Evolutionary conservation across 805 yeast species (phyloP), one percentile per base, ranked within the genome.

Genomic region (Barnettozyma wickerhamii): DNA sequence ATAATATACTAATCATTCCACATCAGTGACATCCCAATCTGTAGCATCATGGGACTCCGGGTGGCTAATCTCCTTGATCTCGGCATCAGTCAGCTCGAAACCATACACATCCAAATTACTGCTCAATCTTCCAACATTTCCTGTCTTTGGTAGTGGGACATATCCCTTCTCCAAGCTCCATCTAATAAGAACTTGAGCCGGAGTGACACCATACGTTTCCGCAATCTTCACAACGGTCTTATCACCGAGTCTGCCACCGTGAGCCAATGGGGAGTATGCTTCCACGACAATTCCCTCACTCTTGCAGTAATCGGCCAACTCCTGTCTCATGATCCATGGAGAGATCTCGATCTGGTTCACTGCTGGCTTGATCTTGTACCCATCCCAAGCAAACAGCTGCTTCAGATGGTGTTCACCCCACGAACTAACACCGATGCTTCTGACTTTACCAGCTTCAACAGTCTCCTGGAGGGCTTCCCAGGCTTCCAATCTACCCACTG

Each of bases 391-490:
- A 34, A 81, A 66, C 33, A 86, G 59, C 55, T 82, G 81, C 42
- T 79, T 73, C n/a, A 85, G 60, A 58, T 81, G 88, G 3, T 64
- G 64, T 17, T 62, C 53, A 30, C 88, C 87, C 59, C 74, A 86
- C 59, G 83, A 82, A 7, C 93, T 83, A 13, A 86, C 89, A 21
- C 95, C 95, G 43, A 86, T 78, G 12, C 85, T 72, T 53, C 69
- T 74, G 35, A 84, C 79, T 39, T 69, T 62, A 5, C 87, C 84
- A 6, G 64, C 65, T 19, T 70, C 77, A 18, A 79, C 83, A 19
- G 77, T 79, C 52, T 85, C 93, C 58, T 85, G 90, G 72, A 85
- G 68, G 1, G 90, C 91, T 53, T 63, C 68, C 78, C 84, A 85
- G 0, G 90, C 77, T 32, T 73, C 85, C 27, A 78, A 49, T 55